phyloP scores from a whole-genome alignment of 2,329 filamentous ascomycete species.

The Exophiala sideris region DNA sequence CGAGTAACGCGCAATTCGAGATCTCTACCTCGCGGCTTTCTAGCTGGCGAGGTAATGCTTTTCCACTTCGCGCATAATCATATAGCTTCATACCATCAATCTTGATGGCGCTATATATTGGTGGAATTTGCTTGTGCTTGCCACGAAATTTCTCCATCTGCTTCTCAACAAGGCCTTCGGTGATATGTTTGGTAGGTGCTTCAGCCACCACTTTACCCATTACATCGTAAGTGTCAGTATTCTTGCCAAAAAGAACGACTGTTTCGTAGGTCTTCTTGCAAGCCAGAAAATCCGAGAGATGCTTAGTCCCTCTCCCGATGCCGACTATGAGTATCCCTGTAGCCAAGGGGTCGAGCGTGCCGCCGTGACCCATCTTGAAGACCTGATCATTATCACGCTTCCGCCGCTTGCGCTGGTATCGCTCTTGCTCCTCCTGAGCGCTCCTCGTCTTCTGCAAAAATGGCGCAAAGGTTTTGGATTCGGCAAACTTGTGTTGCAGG shows the following conservation, averaged over 20 bases:
- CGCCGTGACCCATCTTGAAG: slow-evolving; percentile 95
- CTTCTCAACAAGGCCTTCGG: slow-evolving; percentile 71
- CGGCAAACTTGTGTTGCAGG: slow-evolving; percentile 78
- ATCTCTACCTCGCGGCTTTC: slow-evolving; percentile 76
- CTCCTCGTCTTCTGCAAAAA: slow-evolving; percentile 62
- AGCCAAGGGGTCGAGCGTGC: slow-evolving; percentile 89
- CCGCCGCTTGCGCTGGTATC: slow-evolving; percentile 45
- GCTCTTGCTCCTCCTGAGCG: slow-evolving; percentile 12
- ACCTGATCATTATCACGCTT: slow-evolving; percentile 57
- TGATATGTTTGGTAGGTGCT: slow-evolving; percentile 66
- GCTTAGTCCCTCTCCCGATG: slow-evolving; percentile 82
- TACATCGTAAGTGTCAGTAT: slow-evolving; percentile 88
- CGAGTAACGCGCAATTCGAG: slow-evolving; percentile 70
- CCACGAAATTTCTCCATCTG: slow-evolving; percentile 73
- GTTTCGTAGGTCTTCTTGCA: slow-evolving; percentile 95
- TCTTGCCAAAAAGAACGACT: slow-evolving; percentile 82
- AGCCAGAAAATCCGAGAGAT: slow-evolving; percentile 70
- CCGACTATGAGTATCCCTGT: slow-evolving; percentile 90
- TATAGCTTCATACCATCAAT: slow-evolving; percentile 93
- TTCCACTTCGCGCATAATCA: slow-evolving; percentile 90
- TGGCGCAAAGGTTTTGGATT: slow-evolving; percentile 73
- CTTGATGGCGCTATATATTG: slow-evolving; percentile 87
- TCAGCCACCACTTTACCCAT: slow-evolving; percentile 77
- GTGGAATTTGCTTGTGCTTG: slow-evolving; percentile 82
- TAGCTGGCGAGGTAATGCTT: slow-evolving; percentile 80